Evolutionary conservation across 75 land plant genomes (phyloP), one percentile per base, ranked within the genome.

Genomic region (Pinus albicaulis): DNA sequence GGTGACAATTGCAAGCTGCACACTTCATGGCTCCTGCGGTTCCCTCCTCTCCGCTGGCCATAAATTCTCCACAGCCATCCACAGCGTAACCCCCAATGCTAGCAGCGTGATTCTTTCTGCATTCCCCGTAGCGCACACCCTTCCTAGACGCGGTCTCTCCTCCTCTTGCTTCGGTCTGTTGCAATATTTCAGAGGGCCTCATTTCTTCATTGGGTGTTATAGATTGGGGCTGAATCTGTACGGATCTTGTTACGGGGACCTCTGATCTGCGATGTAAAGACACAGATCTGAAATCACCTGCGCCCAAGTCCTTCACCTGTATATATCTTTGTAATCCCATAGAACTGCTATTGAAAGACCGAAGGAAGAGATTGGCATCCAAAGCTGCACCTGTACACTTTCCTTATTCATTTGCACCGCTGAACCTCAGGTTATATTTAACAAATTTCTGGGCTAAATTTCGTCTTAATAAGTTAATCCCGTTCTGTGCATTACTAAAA

Each of bases 11-110:
- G 26, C 88, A 86, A 69, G 86, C 88, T 14, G 88, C 88, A 38
- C 88, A 86, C 16, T 62, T 76, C 56, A 86, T 57, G 13, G 82
- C 79, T 26, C 26, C 81, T 59, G 66, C 53, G 44, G 83, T 81
- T 11, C 86, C 87, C 59, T 81, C 88, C 69, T 83, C 81, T 14
- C 85, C 86, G 15, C 60, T 80, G 3, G 83, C 83, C 87, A 84
- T 80, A 83, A 84, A 86, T 74, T 86, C 86, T 5, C 86, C 78
- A 69, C 88, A 86, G 14, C 88, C 88, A 57, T 86, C 88, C 2
- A 86, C 57, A 13, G 83, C 88, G 44, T 86, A 72, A 3, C 87
- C 87, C 7, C 88, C 88, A 12, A 75, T 69, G 78, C 73, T 86
- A 12, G 87, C 87, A 24, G 87, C 87, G 69, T 84, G 83, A 82